Evolutionary conservation across 257 asterid genomes (phyloP), one percentile per base, ranked within the genome.

Genomic region (Nicotiana undulata): DNA sequence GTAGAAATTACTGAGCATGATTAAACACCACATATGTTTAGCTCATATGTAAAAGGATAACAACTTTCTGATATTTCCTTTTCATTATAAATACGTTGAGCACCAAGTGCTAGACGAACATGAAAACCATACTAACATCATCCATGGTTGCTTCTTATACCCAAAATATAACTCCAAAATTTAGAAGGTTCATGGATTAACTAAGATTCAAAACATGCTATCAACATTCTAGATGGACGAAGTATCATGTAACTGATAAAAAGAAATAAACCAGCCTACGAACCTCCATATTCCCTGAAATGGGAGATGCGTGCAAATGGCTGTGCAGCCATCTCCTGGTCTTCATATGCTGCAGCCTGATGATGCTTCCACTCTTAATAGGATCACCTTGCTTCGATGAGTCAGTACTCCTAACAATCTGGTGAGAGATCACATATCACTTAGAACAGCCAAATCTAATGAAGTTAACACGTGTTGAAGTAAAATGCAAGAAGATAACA

Each of bases 251-350:
- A n/a, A 58, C 9, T 52, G 70, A 63, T 11, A 4, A n/a, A 44
- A 12, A 40, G 60, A 49, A 28, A 60, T 34, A 75, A 70, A 16
- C 78, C 64, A 78, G 83, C 26, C 74, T 46, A 80, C 96, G 29
- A 13, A 96, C 99, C 99, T 96, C 99, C 88, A 94, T 28, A 82
- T 96, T 96, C 81, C 98, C 94, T 29, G 98, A 91, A 80, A 96
- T 96, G 49, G 99, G 99, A 79, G 99, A 96, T 60, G 98, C 98
- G 37, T 94, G 98, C 92, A 96, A 89, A 91, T 96, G 99, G 89
- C 99, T 96, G 81, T 96, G 99, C 81, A 96, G 86, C 99, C 99
- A 96, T 85, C 82, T 93, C 85, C 97, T 89, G 34, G 99, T 96
- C 89, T 82, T 90, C 94, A 92, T 89, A 85, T 96, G 98, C 75